These are phyloP conservation scores for Breynia disticha DNA, from an alignment of 441 rosid genomes.

Conservation along the genomic window DNA sequence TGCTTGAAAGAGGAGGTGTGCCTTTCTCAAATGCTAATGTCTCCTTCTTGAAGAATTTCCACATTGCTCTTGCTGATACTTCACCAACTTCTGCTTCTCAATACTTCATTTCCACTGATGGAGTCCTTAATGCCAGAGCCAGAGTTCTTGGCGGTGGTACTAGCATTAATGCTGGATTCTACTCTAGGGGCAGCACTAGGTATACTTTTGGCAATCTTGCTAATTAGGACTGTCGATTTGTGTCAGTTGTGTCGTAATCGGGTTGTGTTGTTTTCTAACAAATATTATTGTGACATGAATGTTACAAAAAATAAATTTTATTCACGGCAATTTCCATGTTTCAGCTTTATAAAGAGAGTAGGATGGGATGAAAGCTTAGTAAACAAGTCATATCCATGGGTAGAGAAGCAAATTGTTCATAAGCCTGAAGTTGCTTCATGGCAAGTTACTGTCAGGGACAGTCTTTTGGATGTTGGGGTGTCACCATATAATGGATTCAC, in stretches of 20 bases:
- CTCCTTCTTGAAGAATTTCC: slow-evolving; percentile 40
- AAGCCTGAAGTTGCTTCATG: slow-evolving; percentile 66
- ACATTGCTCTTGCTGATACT: slow-evolving; percentile 49
- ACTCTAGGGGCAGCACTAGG: no score
- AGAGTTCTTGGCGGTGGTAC: slow-evolving; percentile 72
- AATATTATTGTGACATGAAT: not conserved
- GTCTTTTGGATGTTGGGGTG: slow-evolving; percentile 64
- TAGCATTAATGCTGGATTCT: slow-evolving; percentile 77
- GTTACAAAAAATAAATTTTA: not conserved
- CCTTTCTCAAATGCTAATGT: slow-evolving; percentile 72
- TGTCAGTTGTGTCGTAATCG: no score
- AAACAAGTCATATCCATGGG: slow-evolving; percentile 80
- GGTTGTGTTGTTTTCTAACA: no score
- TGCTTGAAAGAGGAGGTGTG: slow-evolving; percentile 75
- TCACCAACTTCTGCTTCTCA: slow-evolving; percentile 66
- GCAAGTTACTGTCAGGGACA: slow-evolving; percentile 79
- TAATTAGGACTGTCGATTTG: no score
- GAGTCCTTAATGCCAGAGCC: slow-evolving; percentile 78
- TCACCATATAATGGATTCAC: slow-evolving; percentile 75
- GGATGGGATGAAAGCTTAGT: slow-evolving; percentile 67
- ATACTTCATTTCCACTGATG: slow-evolving; percentile 74
- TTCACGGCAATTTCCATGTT: no score
- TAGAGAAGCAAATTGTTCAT: slow-evolving; percentile 57
- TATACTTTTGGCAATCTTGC: no score
- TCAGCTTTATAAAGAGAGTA: slow-evolving; percentile 20